phyloP scores from a whole-genome alignment of 495 filamentous ascomycete species.

The Penicillium desertorum region DNA sequence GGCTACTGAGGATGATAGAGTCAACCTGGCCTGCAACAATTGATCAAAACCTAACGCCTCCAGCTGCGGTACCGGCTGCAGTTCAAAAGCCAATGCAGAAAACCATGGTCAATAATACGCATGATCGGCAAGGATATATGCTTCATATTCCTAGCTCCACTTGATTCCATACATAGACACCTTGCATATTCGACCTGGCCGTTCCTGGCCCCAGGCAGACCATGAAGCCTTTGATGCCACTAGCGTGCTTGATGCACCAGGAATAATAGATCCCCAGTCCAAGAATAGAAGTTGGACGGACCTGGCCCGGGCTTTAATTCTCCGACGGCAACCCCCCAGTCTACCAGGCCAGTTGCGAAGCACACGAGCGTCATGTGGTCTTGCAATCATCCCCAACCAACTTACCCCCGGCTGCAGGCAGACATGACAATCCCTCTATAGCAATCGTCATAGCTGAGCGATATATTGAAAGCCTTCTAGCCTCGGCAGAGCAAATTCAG shows the following conservation, averaged over 20 bases:
- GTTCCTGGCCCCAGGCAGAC: background rate
- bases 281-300: background rate
- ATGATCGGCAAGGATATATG: constrained; percentile 11
- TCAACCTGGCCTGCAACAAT: constrained; percentile 1
- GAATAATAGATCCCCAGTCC: background rate
- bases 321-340: constrained; percentile 20
- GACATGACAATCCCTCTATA: background rate
- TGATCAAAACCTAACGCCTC: constrained; percentile 12
- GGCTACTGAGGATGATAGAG: constrained; percentile 3
- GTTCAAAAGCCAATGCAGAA: constrained; percentile 22
- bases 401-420: background rate
- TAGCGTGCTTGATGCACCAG: background rate
- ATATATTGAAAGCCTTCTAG: constrained; percentile 17
- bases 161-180: background rate
- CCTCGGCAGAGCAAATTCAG: constrained; percentile 9
- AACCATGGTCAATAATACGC: constrained; percentile 1
- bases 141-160: background rate
- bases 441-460: constrained; percentile 2
- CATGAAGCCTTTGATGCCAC: background rate
- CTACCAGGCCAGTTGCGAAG: constrained; percentile 25
- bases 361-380: constrained; percentile 24
- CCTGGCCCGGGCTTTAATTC: constrained; percentile 21
- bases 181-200: background rate
- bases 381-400: constrained; percentile 8
- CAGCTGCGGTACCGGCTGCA: constrained; percentile 21